phyloP scores from a whole-genome alignment of 768 basidiomycete species.

The Rhodotorula paludigena region DNA sequence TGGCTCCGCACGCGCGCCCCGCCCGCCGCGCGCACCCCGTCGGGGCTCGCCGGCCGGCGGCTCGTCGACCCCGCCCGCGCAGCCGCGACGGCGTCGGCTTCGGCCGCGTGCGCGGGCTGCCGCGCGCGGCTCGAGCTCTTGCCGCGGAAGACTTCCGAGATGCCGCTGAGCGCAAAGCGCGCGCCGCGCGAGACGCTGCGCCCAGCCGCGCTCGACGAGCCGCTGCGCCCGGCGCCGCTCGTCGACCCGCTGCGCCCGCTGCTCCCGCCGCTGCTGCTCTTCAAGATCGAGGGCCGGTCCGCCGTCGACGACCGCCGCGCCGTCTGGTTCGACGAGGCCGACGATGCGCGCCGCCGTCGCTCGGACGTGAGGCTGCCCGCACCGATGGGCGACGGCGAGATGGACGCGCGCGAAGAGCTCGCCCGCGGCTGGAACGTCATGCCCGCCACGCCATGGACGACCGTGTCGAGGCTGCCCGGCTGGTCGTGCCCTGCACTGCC shows the following conservation, averaged over 20 bases:
- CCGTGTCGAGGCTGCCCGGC: neutral
- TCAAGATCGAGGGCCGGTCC: neutral
- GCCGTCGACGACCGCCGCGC: neutral
- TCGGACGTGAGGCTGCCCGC: neutral
- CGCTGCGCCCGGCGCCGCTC: too few relatives aligned
- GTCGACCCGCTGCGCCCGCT: too few relatives aligned
- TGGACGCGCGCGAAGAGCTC: neutral
- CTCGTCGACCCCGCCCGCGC: neutral
- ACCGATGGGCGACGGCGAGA: neutral
- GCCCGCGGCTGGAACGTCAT: slow-evolving; percentile 14
- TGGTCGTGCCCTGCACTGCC: neutral
- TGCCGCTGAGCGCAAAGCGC: slow-evolving; percentile 22
- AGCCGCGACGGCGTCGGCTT: neutral
- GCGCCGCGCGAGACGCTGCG: slow-evolving; percentile 17
- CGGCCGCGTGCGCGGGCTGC: neutral
- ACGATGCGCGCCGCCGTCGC: slow-evolving; percentile 5
- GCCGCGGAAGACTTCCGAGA: slow-evolving; percentile 27
- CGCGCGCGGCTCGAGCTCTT: slow-evolving; percentile 28
- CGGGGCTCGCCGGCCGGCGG: too few relatives aligned
- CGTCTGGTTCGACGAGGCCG: neutral
- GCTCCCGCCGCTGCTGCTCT: neutral
- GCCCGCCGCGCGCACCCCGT: too few relatives aligned
- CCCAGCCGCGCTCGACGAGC: slow-evolving; percentile 6
- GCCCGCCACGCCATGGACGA: neutral
- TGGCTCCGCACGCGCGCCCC: slow-evolving; percentile 16